Evolutionary conservation across 352 stramenopile genomes (phyloP).

Genomic region (Globisporangium echinulatum): DNA sequence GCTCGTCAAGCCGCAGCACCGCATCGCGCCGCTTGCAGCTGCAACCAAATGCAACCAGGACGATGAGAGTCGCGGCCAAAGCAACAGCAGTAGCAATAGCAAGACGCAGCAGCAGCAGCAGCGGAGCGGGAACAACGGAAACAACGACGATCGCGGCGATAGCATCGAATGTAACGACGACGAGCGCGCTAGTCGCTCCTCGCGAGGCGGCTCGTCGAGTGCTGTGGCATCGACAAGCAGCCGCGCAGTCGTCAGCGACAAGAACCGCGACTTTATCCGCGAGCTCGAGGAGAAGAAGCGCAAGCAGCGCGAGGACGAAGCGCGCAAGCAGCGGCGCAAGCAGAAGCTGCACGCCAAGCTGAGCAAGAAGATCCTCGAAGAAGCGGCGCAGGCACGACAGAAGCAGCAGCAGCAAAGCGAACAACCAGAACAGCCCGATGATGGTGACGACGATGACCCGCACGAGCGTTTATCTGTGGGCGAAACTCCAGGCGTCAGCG

Average conservation of each 20-base stretch:
- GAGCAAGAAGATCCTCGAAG: constrained; percentile 41
- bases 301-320: constrained; percentile 49
- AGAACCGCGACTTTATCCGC: constrained; percentile 65
- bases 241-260: constrained; percentile 19
- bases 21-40: background rate
- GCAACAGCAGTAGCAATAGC: constrained; percentile 7
- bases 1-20: constrained; percentile 25
- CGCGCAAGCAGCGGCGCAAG: constrained; percentile 34
- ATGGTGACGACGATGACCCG: constrained; percentile 5
- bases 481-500: too few relatives aligned
- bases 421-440: constrained; percentile 15
- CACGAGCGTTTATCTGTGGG: background rate
- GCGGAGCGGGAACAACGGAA: background rate
- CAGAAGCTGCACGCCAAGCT: constrained; percentile 59
- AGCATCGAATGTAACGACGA: constrained; percentile 17
- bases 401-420: constrained; percentile 11
- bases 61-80: constrained; percentile 2
- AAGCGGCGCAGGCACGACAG: constrained; percentile 28
- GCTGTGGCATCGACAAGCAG: background rate
- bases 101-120: background rate
- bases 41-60: constrained; percentile 32
- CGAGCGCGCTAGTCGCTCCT: constrained; percentile 7
- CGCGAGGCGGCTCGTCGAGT: too few relatives aligned
- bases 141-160: constrained; percentile 3
- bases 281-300: constrained; percentile 69